Evolutionary conservation across 768 basidiomycete genomes (phyloP).

Genomic region (Fomitopsis pulvina): DNA sequence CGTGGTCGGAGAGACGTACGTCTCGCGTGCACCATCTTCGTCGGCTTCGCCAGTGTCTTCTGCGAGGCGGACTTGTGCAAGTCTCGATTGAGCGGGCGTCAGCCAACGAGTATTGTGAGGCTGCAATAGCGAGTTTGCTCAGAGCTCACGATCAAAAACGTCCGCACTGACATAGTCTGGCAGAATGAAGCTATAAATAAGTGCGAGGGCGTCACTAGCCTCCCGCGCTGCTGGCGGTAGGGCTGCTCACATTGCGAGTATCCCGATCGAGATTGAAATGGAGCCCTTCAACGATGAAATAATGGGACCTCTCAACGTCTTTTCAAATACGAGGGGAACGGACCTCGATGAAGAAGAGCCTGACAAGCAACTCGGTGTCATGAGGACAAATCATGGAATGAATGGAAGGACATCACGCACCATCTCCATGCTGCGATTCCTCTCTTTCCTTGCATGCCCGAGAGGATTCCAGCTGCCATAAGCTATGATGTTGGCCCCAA

Average conservation of each 20-base stretch:
- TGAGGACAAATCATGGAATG: background rate
- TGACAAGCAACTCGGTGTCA: slow-evolving; percentile 15
- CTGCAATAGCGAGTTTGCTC: slow-evolving; percentile 22
- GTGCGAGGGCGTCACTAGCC: background rate
- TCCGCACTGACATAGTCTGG: slow-evolving; percentile 50
- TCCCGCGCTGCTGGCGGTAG: background rate
- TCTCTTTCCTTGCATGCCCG: slow-evolving; percentile 57
- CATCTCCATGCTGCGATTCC: slow-evolving; percentile 71
- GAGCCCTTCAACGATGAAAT: slow-evolving; percentile 37
- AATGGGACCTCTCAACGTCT: background rate
- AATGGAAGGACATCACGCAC: slow-evolving; percentile 25
- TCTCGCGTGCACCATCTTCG: slow-evolving; percentile 47
- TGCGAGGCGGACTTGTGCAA: slow-evolving; percentile 61
- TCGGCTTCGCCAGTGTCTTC: slow-evolving; percentile 68
- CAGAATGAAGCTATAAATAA: slow-evolving; percentile 40
- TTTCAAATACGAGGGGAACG: background rate
- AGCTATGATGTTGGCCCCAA: slow-evolving; percentile 34
- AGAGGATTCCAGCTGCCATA: slow-evolving; percentile 70
- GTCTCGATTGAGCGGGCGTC: slow-evolving; percentile 37
- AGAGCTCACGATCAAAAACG: background rate
- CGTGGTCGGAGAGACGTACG: slow-evolving; percentile 37
- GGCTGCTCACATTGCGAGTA: slow-evolving; percentile 41
- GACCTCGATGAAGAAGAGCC: slow-evolving; percentile 71
- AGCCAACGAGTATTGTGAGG: slow-evolving; percentile 61
- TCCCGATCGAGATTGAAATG: slow-evolving; percentile 54